Conservation (phyloP, 2,329 filamentous ascomycete species). For the Neofusicoccum laricinum region DNA sequence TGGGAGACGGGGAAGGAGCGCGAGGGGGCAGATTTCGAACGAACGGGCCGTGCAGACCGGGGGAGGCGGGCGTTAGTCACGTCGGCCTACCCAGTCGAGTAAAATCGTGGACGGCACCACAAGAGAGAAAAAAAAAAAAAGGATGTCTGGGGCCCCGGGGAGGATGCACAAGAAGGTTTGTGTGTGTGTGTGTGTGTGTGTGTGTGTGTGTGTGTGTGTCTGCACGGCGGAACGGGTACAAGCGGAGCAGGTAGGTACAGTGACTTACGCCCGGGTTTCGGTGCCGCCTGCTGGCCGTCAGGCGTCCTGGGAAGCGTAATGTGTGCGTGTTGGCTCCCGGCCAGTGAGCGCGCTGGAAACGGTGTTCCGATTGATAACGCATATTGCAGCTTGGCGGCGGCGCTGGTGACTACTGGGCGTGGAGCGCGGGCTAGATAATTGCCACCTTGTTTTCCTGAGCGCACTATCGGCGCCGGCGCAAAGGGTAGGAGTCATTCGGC, state of each 20-base stretch:
- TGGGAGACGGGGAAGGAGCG: too few species aligned
- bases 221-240: neutral
- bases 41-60: too few species aligned
- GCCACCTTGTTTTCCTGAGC: neutral
- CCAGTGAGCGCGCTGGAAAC: neutral
- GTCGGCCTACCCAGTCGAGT: neutral
- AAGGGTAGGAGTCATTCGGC: too few species aligned
- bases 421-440: neutral
- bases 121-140: neutral
- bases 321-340: neutral
- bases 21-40: too few species aligned
- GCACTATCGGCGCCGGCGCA: too few species aligned
- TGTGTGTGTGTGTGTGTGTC: too few species aligned
- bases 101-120: neutral
- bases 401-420: neutral
- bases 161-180: too few species aligned
- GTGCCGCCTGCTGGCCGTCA: neutral
- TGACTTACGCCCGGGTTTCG: neutral
- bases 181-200: too few species aligned
- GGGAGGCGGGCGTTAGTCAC: too few species aligned
- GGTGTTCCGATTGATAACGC: neutral
- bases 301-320: neutral
- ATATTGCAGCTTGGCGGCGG: too few species aligned
- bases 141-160: neutral
- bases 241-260: neutral